Percentiles rank a stretch among this genome's conserved stretches.
Conservation (phyloP, 305 asterid genomes). For the Salvia sclarea region DNA sequence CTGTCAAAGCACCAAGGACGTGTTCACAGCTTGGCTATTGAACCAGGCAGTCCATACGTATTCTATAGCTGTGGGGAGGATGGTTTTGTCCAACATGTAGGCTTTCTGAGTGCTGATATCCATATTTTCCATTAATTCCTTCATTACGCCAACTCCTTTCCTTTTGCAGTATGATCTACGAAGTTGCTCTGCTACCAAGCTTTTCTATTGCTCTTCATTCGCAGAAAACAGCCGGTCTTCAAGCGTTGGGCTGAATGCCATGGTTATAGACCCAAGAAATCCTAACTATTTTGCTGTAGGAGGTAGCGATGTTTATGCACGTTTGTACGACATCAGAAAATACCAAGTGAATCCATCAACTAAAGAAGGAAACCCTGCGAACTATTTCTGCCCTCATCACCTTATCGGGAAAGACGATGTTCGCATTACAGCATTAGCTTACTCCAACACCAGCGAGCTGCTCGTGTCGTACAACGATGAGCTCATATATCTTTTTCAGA, state of each 20-base stretch:
- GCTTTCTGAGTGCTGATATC: conserved; percentile 34
- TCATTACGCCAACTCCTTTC: conserved; percentile 23
- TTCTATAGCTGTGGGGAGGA: conserved; percentile 91
- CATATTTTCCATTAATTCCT: conserved; percentile 17
- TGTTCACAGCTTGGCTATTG: conserved; percentile 83
- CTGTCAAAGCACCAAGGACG: conserved; percentile 81
- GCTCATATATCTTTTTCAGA: conserved; percentile 70
- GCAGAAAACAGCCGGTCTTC: conserved; percentile 42
- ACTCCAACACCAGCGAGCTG: conserved; percentile 69
- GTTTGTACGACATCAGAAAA: conserved; percentile 72
- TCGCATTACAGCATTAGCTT: conserved; percentile 70
- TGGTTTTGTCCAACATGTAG: conserved; percentile 76
- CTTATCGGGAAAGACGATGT: conserved; percentile 48
- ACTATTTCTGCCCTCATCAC: conserved; percentile 63
- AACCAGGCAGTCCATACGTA: conserved; percentile 82
- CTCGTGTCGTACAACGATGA: conserved; percentile 77
- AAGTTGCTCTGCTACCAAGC: conserved; percentile 63
- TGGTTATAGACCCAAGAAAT: conserved; percentile 74
- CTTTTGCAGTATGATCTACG: conserved; percentile 80
- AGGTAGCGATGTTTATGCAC: conserved; percentile 75
- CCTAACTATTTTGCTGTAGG: conserved; percentile 76
- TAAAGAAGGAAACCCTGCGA: conserved; percentile 47
- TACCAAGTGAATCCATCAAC: conserved; percentile 46
- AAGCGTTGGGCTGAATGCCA: conserved; percentile 58
- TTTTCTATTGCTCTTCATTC: conserved; percentile 58